Evolutionary conservation across 2,329 filamentous ascomycete genomes (phyloP).

Genomic region (Penicillium sp.): DNA sequence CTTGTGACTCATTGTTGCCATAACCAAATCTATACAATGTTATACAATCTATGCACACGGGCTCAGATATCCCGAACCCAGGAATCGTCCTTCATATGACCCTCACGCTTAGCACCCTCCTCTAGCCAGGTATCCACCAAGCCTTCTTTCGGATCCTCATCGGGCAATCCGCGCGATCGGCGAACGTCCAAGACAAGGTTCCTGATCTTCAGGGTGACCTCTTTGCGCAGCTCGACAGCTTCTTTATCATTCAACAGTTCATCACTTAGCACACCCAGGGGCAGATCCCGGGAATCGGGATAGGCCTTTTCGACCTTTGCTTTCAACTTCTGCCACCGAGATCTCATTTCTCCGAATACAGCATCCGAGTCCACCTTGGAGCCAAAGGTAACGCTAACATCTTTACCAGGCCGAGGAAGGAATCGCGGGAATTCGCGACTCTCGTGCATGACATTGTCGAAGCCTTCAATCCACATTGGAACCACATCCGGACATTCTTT

Average conservation of each 20-base stretch:
- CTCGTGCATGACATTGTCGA: constrained; percentile 85
- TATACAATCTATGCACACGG: constrained; percentile 20
- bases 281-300: constrained; percentile 35
- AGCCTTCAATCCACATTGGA: constrained; percentile 92
- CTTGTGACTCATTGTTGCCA: background rate
- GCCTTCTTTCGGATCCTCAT: constrained; percentile 75
- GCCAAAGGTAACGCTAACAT: constrained; percentile 54
- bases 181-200: constrained; percentile 79
- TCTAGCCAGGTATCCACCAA: constrained; percentile 77
- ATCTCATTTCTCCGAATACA: constrained; percentile 74
- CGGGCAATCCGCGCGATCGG: constrained; percentile 67
- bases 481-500: constrained; percentile 85
- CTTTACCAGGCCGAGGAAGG: constrained; percentile 74
- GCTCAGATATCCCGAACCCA: constrained; percentile 58
- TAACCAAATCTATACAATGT: constrained; percentile 14
- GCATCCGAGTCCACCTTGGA: constrained; percentile 70
- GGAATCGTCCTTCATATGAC: constrained; percentile 61
- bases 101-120: constrained; percentile 55
- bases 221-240: constrained; percentile 71
- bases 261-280: constrained; percentile 61
- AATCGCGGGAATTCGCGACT: constrained; percentile 75
- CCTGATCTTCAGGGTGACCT: constrained; percentile 76
- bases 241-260: constrained; percentile 69
- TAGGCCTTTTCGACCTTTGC: constrained; percentile 53
- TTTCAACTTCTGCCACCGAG: constrained; percentile 68